phyloP scores from a whole-genome alignment of 108 stramenopile species.

The Epithemia pelagica region DNA sequence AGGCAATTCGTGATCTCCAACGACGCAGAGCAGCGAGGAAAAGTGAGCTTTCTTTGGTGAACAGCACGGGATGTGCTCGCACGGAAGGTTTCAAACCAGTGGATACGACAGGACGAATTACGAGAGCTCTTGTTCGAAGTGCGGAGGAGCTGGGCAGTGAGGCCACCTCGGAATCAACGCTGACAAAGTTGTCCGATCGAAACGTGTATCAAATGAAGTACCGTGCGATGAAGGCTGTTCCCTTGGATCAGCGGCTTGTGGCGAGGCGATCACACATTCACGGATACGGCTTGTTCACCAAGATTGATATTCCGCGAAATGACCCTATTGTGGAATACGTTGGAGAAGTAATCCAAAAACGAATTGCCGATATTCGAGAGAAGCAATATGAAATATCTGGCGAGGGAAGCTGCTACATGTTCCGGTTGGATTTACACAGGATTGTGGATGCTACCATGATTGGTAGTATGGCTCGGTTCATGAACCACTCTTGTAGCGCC shows the following conservation, averaged over 20 bases:
- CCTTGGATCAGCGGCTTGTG: constrained; percentile 48
- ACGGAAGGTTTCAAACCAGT: constrained; percentile 58
- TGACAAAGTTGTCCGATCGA: constrained; percentile 19
- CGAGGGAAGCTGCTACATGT: constrained; percentile 88
- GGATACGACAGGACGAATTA: constrained; percentile 50
- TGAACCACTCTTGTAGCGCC: constrained; percentile 90
- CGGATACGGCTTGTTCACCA: constrained; percentile 88
- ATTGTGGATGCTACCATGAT: constrained; percentile 88
- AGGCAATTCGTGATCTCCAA: constrained; percentile 44
- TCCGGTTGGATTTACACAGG: constrained; percentile 69
- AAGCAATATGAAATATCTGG: constrained; percentile 76
- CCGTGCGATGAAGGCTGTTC: constrained; percentile 49
- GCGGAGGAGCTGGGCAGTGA: constrained; percentile 33
- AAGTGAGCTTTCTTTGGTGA: constrained; percentile 57
- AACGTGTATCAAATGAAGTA: constrained; percentile 42
- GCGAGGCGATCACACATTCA: constrained; percentile 79
- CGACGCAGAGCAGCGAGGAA: constrained; percentile 52
- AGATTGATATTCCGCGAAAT: constrained; percentile 59
- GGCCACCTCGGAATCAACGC: constrained; percentile 3
- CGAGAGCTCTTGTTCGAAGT: constrained; percentile 54
- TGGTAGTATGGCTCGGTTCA: constrained; percentile 88
- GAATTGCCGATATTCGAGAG: constrained; percentile 78
- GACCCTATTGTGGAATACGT: constrained; percentile 72
- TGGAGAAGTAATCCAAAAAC: constrained; percentile 61
- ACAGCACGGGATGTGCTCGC: constrained; percentile 57